These are phyloP conservation scores for Prunus fruticosa DNA, from an alignment of 306 rosid genomes.

Conservation along the genomic window DNA sequence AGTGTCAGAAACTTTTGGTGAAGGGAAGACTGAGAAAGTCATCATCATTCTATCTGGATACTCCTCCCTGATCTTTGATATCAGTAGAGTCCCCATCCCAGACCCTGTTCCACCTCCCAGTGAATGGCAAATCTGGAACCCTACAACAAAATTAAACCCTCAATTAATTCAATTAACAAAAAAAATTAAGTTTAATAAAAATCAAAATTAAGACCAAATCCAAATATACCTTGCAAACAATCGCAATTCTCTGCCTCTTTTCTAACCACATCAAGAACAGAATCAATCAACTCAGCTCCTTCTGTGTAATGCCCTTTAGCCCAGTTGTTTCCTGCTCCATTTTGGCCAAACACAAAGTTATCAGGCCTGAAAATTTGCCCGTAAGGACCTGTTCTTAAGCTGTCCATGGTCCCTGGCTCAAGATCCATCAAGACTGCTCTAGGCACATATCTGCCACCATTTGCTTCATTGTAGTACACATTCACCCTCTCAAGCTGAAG, in stretches of 20 bases:
- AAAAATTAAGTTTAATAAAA: not conserved
- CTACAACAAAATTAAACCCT: slow-evolving; percentile 30
- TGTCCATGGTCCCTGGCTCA: slow-evolving; percentile 94
- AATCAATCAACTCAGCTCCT: slow-evolving; percentile 85
- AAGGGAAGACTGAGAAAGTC: slow-evolving; percentile 88
- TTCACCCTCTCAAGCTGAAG: slow-evolving; percentile 85
- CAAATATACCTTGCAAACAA: slow-evolving; percentile 72
- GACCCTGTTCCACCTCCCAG: slow-evolving; percentile 97
- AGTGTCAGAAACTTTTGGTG: slow-evolving; percentile 83
- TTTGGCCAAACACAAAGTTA: slow-evolving; percentile 84
- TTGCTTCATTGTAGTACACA: slow-evolving; percentile 86
- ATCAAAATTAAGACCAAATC: not conserved
- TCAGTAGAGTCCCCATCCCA: slow-evolving; percentile 85
- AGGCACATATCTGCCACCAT: slow-evolving; percentile 80
- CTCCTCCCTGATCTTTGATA: slow-evolving; percentile 95
- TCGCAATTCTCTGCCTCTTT: slow-evolving; percentile 93
- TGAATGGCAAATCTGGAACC: slow-evolving; percentile 87
- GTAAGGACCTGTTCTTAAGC: slow-evolving; percentile 69
- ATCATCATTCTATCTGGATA: slow-evolving; percentile 93
- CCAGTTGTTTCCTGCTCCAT: slow-evolving; percentile 95
- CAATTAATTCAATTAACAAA: not conserved
- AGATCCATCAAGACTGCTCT: slow-evolving; percentile 87
- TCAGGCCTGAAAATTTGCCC: slow-evolving; percentile 84
- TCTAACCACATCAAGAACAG: slow-evolving; percentile 90
- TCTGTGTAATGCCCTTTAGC: slow-evolving; percentile 92